A percentile compares a stretch with the other conserved stretches of the same genome.
Evolutionary conservation across 1,284 basidiomycete genomes (phyloP).

Genomic region (Boletus mariae): DNA sequence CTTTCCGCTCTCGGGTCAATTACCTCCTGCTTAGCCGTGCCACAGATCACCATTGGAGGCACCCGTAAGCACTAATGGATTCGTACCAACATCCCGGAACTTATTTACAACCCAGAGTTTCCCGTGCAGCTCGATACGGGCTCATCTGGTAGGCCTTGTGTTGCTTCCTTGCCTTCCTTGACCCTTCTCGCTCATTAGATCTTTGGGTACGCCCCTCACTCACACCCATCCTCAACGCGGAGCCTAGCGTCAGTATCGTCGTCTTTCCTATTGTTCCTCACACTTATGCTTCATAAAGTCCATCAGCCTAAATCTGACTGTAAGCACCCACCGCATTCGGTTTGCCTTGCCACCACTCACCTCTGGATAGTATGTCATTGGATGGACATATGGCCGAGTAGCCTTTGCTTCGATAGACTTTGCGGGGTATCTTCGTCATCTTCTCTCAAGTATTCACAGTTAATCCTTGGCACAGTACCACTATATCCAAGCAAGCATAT

Average conservation of each 20-base stretch:
- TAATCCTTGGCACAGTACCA: slow-evolving; percentile 44
- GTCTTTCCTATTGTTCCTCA: not conserved
- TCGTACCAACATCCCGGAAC: not conserved
- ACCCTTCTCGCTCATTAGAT: slow-evolving; percentile 39
- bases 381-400: slow-evolving; percentile 66
- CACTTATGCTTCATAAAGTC: slow-evolving; percentile 33
- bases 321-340: slow-evolving; percentile 31
- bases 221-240: slow-evolving; percentile 50
- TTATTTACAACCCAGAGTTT: slow-evolving; percentile 43
- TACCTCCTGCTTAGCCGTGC: slow-evolving; percentile 4
- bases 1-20: not conserved
- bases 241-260: slow-evolving; percentile 46
- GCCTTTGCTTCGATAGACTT: slow-evolving; percentile 61
- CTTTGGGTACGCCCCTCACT: slow-evolving; percentile 63
- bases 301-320: slow-evolving; percentile 55
- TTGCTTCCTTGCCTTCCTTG: not conserved
- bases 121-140: slow-evolving; percentile 76
- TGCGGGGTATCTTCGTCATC: slow-evolving; percentile 50
- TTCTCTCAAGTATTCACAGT: slow-evolving; percentile 1
- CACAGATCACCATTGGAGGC: slow-evolving; percentile 62
- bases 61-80: slow-evolving; percentile 40
- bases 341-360: slow-evolving; percentile 5
- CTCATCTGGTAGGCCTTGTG: slow-evolving; percentile 66
- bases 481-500: slow-evolving; percentile 62
- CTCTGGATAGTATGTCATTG: slow-evolving; percentile 63